These are phyloP conservation scores for Diospyros lotus DNA, from an alignment of 148 eudicot genomes.

Conservation along the genomic window DNA sequence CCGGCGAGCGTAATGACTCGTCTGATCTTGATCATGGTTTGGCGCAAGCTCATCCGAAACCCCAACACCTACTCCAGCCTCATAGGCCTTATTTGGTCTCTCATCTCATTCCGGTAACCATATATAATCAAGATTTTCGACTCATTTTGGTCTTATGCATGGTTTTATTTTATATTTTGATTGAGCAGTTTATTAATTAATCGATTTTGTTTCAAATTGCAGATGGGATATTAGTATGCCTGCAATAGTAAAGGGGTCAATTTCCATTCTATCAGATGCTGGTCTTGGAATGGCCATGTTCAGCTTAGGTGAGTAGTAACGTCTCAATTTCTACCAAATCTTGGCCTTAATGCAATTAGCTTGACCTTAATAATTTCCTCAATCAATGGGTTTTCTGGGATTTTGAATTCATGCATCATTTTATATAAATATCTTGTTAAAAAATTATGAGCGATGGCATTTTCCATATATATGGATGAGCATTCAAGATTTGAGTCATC, in stretches of 20 bases:
- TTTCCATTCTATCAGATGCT: slow-evolving; percentile 79
- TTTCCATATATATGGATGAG: too few species aligned
- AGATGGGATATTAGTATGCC: slow-evolving; percentile 93
- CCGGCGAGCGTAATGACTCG: slow-evolving; percentile 94
- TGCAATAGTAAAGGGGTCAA: slow-evolving; percentile 49
- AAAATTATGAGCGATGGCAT: too few species aligned
- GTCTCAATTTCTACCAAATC: too few species aligned
- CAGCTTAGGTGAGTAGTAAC: slow-evolving; percentile 55
- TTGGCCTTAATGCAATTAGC: too few species aligned
- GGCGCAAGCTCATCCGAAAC: slow-evolving; percentile 77
- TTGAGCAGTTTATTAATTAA: not conserved
- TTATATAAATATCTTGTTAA: too few species aligned
- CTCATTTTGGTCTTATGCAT: too few species aligned
- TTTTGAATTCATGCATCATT: too few species aligned
- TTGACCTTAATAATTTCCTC: too few species aligned
- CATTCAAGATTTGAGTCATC: too few species aligned
- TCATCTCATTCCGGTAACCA: slow-evolving; percentile 49
- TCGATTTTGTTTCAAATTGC: slow-evolving; percentile 14
- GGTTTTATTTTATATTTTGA: too few species aligned
- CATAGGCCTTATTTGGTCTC: slow-evolving; percentile 76
- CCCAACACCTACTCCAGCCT: slow-evolving; percentile 86
- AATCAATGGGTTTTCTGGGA: too few species aligned
- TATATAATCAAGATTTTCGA: too few species aligned
- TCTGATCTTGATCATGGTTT: slow-evolving; percentile 68
- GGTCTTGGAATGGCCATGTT: slow-evolving; percentile 99